phyloP scores from a whole-genome alignment of 179 eudicot genomes.

The Spinacia oleracea region DNA sequence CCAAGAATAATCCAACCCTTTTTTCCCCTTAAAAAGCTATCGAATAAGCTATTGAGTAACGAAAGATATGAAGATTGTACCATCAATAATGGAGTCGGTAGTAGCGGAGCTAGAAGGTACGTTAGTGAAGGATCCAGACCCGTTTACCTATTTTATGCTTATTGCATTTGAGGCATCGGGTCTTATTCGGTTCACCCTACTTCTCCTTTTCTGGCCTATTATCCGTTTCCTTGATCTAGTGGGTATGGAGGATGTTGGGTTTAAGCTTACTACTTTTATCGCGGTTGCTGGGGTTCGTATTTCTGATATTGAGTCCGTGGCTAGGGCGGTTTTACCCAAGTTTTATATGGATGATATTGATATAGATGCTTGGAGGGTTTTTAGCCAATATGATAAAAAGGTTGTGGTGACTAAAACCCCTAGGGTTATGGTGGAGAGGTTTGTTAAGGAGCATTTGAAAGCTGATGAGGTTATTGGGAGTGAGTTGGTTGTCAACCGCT shows the following conservation, averaged over 20 bases:
- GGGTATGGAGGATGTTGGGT: slow-evolving; percentile 42
- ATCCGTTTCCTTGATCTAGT: slow-evolving; percentile 40
- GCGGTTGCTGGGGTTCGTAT: slow-evolving; percentile 64
- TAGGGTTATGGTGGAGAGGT: slow-evolving; percentile 79
- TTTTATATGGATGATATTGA: slow-evolving; percentile 76
- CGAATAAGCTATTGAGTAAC: not conserved
- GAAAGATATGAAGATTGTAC: slow-evolving; percentile 5
- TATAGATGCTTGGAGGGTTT: slow-evolving; percentile 74
- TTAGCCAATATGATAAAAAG: slow-evolving; percentile 56
- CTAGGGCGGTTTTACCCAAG: slow-evolving; percentile 91
- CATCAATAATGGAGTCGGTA: slow-evolving; percentile 49
- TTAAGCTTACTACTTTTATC: slow-evolving; percentile 53
- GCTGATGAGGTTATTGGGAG: slow-evolving; percentile 78
- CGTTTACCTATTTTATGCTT: slow-evolving; percentile 90
- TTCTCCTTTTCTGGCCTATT: slow-evolving; percentile 72
- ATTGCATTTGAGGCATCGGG: slow-evolving; percentile 95
- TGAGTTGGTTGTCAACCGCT: slow-evolving; percentile 62
- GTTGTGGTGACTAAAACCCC: slow-evolving; percentile 83
- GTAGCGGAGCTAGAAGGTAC: slow-evolving; percentile 83
- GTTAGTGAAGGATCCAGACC: slow-evolving; percentile 56
- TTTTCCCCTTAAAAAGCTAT: not conserved
- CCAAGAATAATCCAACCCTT: not conserved
- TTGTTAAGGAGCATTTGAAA: slow-evolving; percentile 76
- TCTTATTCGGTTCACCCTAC: slow-evolving; percentile 58
- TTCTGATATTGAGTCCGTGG: slow-evolving; percentile 80